Conservation (phyloP, 2,329 filamentous ascomycete species). For the Ophidiomyces ophidiicola region DNA sequence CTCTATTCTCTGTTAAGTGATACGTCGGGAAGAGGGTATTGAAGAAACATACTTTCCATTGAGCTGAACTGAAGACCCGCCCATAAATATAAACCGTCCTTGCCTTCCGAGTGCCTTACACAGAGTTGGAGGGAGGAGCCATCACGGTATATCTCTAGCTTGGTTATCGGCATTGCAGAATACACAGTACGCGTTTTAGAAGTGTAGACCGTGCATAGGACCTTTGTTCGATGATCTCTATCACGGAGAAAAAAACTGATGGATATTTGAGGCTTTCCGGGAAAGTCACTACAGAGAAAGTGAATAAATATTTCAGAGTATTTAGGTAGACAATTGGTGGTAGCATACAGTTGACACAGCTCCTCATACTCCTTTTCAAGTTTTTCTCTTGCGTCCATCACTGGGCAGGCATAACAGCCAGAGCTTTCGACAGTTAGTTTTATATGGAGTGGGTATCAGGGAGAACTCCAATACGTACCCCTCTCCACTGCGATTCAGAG, state of each 20-base stretch:
- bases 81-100: slow-evolving; percentile 39
- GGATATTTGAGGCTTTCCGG: slow-evolving; percentile 33
- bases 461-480: neutral
- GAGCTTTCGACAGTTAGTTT: slow-evolving; percentile 20
- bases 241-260: slow-evolving; percentile 42
- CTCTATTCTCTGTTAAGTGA: slow-evolving; percentile 23
- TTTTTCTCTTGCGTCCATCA: slow-evolving; percentile 21
- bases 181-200: slow-evolving; percentile 30
- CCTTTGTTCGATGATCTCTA: slow-evolving; percentile 41
- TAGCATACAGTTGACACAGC: slow-evolving; percentile 28
- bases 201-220: slow-evolving; percentile 41
- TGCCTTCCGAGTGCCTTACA: slow-evolving; percentile 21
- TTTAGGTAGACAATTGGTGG: neutral
- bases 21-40: neutral
- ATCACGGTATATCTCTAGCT: slow-evolving; percentile 29
- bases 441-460: neutral
- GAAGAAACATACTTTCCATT: slow-evolving; percentile 38
- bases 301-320: slow-evolving; percentile 7
- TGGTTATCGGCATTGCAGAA: slow-evolving; percentile 41
- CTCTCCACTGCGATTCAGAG: too few relatives aligned
- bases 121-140: slow-evolving; percentile 32
- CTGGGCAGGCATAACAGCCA: slow-evolving; percentile 25
- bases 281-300: slow-evolving; percentile 34
- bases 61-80: slow-evolving; percentile 42
- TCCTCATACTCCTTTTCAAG: slow-evolving; percentile 29